A percentile compares a stretch with the other conserved stretches of the same genome.
phyloP scores from a whole-genome alignment of 1,284 basidiomycete species.

The Ustilago curta region DNA sequence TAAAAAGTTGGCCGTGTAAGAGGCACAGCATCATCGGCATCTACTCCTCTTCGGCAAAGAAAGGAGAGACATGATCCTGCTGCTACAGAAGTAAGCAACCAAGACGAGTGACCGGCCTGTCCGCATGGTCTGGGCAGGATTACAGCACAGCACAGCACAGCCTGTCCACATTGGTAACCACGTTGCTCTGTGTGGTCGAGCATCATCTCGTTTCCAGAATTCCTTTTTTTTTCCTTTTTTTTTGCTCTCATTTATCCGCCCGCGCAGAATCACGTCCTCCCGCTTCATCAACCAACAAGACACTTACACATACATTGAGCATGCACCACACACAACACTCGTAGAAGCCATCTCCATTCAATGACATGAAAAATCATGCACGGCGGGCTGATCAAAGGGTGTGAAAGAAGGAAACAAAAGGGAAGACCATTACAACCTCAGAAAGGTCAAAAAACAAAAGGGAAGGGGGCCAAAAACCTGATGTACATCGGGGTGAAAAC shows the following conservation, averaged over 20 bases:
- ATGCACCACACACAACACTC: neutral
- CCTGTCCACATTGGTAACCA: no score
- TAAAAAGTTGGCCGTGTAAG: no score
- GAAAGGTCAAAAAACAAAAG: neutral
- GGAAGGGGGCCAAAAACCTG: neutral
- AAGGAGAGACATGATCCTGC: neutral
- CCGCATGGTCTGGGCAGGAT: conserved; percentile 5
- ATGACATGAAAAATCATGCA: neutral
- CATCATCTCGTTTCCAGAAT: neutral
- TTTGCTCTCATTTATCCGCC: neutral
- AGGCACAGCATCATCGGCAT: neutral
- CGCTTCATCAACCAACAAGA: neutral
- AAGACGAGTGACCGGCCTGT: neutral
- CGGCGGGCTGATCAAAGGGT: neutral
- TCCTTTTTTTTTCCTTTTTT: no score
- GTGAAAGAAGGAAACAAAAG: neutral
- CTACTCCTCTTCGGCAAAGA: neutral
- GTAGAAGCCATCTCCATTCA: no score
- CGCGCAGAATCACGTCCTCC: no score
- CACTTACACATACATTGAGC: neutral
- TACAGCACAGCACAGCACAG: neutral
- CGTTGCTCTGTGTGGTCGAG: no score
- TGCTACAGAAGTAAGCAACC: neutral
- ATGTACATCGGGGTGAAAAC: conserved; percentile 8
- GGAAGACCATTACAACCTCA: conserved; percentile 10